phyloP scores from a whole-genome alignment of 768 basidiomycete species.

The Amylocystis lapponica region DNA sequence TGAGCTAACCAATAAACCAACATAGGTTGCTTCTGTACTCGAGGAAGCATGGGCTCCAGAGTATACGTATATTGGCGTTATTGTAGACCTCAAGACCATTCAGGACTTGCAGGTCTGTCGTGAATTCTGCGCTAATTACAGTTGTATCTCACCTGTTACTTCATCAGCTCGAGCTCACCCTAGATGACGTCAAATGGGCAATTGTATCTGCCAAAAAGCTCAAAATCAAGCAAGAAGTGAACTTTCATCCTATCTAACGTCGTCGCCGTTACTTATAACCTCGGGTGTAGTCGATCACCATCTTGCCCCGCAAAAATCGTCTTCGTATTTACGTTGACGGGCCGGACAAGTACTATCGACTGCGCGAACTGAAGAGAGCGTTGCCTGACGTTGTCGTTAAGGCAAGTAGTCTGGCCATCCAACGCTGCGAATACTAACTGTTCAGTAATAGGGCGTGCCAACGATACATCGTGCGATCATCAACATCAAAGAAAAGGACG shows the following conservation, averaged over 20 bases:
- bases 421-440: neutral
- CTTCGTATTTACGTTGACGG: slow-evolving; percentile 77
- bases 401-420: slow-evolving; percentile 33
- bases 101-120: slow-evolving; percentile 73
- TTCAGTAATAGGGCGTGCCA: slow-evolving; percentile 62
- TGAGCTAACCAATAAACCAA: neutral
- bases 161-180: slow-evolving; percentile 77
- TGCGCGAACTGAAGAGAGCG: slow-evolving; percentile 82
- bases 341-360: slow-evolving; percentile 71
- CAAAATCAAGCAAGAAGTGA: slow-evolving; percentile 85
- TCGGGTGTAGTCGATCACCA: slow-evolving; percentile 57
- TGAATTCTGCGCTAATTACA: no score
- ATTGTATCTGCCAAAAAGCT: slow-evolving; percentile 84
- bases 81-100: slow-evolving; percentile 84
- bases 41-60: slow-evolving; percentile 96
- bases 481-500: slow-evolving; percentile 88
- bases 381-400: slow-evolving; percentile 89
- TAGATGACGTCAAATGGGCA: slow-evolving; percentile 91
- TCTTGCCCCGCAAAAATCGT: slow-evolving; percentile 68
- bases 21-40: slow-evolving; percentile 81
- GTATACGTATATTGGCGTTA: slow-evolving; percentile 89
- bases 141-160: no score
- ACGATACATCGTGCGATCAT: slow-evolving; percentile 91
- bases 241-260: neutral
- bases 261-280: neutral